A percentile compares a stretch with the other conserved stretches of the same genome.
Conservation (phyloP, 1,284 basidiomycete genomes). For the Puccinia sorghi region DNA sequence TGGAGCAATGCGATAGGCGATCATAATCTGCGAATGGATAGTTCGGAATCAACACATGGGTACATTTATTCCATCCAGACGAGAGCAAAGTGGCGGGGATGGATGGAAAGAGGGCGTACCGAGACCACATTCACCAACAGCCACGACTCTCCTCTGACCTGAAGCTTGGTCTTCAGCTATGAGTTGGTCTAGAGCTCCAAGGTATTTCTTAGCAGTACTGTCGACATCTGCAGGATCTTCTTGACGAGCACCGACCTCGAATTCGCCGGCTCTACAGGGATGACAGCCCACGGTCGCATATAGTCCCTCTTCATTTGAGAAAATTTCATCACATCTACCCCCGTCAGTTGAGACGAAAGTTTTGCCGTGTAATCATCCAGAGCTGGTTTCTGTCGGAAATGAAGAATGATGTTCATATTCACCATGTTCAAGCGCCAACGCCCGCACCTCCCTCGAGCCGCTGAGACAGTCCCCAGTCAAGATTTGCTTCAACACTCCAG, state of each 20-base stretch:
- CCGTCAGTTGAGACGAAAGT: slow-evolving; percentile 53
- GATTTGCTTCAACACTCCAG: slow-evolving; percentile 41
- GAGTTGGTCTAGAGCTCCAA: slow-evolving; percentile 20
- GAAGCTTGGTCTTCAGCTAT: slow-evolving; percentile 30
- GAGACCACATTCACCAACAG: slow-evolving; percentile 82
- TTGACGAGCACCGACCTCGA: not conserved
- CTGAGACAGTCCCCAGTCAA: slow-evolving; percentile 44
- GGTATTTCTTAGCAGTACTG: slow-evolving; percentile 10
- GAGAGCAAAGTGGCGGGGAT: not conserved
- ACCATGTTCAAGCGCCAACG: slow-evolving; percentile 14
- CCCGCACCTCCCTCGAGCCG: slow-evolving; percentile 31
- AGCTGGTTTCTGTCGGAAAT: not conserved
- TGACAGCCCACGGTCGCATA: slow-evolving; percentile 46
- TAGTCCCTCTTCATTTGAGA: slow-evolving; percentile 16
- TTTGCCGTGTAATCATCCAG: not conserved
- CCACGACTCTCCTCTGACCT: slow-evolving; percentile 64
- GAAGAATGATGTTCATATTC: not conserved
- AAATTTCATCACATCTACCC: not conserved
- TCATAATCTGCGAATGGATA: slow-evolving; percentile 70
- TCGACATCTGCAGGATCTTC: slow-evolving; percentile 4
- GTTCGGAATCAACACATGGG: not conserved
- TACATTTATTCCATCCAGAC: not conserved
- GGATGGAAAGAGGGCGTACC: slow-evolving; percentile 61
- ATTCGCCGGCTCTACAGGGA: slow-evolving; percentile 43
- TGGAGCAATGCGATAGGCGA: slow-evolving; percentile 70